Evolutionary conservation across 192 early-diverging fungal genomes (phyloP).

Genomic region (Rhizoclosmatium sp.): DNA sequence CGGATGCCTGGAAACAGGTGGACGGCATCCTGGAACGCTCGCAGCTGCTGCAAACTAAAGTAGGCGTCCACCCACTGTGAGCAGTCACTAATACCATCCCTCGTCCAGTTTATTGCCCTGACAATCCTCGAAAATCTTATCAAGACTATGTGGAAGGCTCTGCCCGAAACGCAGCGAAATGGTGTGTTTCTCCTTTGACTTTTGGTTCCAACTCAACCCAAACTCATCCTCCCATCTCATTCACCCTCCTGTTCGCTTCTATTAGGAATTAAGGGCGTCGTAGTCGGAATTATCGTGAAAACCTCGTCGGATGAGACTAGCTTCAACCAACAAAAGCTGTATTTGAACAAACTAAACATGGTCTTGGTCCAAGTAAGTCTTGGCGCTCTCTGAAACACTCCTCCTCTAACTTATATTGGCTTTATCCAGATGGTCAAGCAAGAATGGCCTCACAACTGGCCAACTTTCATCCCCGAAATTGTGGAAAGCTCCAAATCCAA

Average conservation of each 20-base stretch:
- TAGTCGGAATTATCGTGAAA: constrained; percentile 92
- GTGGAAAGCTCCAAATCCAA: constrained; percentile 93
- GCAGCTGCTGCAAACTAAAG: constrained; percentile 83
- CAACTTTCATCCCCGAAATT: constrained; percentile 97
- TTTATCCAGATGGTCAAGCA: constrained; percentile 90
- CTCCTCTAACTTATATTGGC: background rate
- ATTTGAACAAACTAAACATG: constrained; percentile 94
- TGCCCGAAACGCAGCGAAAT: constrained; percentile 82
- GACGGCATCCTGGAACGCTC: constrained; percentile 91
- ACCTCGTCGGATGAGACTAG: constrained; percentile 86
- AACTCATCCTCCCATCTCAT: background rate
- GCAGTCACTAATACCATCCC: background rate
- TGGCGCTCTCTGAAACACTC: background rate
- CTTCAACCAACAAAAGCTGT: constrained; percentile 77
- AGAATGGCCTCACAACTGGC: constrained; percentile 99
- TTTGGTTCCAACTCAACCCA: background rate
- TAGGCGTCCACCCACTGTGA: constrained; percentile 45
- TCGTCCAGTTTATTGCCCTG: constrained; percentile 85
- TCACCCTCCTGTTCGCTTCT: background rate
- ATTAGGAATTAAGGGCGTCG: constrained; percentile 92
- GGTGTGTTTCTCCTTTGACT: constrained; percentile 53
- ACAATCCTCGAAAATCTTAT: constrained; percentile 94
- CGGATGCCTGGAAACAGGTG: constrained; percentile 94
- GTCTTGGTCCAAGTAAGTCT: constrained; percentile 88
- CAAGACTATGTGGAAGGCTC: constrained; percentile 97